Conservation (phyloP, 192 early-diverging fungal genomes). For the Coemansia sp. region DNA sequence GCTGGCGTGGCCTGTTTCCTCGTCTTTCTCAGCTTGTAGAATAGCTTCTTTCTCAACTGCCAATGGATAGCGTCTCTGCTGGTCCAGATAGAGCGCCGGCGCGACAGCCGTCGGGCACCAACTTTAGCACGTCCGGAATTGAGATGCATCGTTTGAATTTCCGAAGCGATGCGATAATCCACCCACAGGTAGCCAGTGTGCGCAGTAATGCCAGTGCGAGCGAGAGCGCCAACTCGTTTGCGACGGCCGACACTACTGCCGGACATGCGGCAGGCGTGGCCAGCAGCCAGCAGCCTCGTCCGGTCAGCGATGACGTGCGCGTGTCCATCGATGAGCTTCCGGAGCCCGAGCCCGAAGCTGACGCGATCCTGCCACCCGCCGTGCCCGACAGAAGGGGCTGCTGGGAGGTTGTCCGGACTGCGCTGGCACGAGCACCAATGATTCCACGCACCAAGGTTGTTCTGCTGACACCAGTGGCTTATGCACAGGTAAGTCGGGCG, state of each 20-base stretch:
- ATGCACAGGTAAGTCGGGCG: conserved; percentile 1
- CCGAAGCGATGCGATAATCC: neutral
- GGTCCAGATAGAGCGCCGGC: neutral
- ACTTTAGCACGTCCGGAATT: neutral
- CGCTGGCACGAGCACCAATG: neutral
- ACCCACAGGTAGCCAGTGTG: neutral
- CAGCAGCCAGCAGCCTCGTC: neutral
- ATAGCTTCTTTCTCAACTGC: neutral
- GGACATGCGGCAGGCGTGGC: neutral
- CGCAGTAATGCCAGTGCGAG: conserved; percentile 3
- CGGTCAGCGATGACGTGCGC: neutral
- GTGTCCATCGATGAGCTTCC: neutral
- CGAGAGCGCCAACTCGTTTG: neutral
- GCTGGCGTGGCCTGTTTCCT: neutral
- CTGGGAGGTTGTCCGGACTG: neutral
- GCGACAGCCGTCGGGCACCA: neutral
- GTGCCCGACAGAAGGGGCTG: neutral
- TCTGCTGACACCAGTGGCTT: neutral
- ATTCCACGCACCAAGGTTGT: neutral
- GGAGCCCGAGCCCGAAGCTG: no score
- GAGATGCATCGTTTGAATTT: neutral
- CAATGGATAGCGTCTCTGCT: neutral
- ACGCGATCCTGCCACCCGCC: neutral
- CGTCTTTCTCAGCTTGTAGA: neutral
- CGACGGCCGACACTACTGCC: neutral